A percentile compares a stretch with the other conserved stretches of the same genome.
These are phyloP conservation scores for Wallacemonas sp. DNA, from an alignment of 208 protist species.

Conservation along the genomic window DNA sequence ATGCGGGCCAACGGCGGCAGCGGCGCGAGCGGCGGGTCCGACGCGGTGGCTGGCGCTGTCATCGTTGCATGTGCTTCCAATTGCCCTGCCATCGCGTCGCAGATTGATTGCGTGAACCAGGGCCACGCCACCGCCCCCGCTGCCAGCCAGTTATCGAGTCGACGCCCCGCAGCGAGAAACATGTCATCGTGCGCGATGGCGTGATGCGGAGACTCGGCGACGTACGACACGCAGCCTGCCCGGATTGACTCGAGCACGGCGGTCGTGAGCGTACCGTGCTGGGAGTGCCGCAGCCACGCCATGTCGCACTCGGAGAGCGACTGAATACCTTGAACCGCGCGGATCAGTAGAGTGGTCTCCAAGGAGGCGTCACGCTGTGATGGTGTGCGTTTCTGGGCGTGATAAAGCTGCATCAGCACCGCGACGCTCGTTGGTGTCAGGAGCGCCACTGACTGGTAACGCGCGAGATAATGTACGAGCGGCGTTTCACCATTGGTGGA, in stretches of 20 bases:
- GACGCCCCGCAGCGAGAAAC: slow-evolving; percentile 29
- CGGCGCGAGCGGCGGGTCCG: not conserved
- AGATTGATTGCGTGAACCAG: not conserved
- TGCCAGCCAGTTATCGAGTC: slow-evolving; percentile 12
- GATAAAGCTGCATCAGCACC: not conserved
- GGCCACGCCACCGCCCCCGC: not conserved
- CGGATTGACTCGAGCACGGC: no score
- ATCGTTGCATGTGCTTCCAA: slow-evolving; percentile 12
- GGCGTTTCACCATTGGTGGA: no score
- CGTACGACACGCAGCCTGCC: slow-evolving; percentile 30
- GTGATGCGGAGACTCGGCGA: slow-evolving; percentile 18
- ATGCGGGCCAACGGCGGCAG: not conserved
- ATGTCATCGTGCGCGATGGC: slow-evolving; percentile 28
- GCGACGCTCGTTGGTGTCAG: not conserved
- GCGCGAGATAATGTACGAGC: slow-evolving; percentile 1
- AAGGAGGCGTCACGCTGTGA: no score
- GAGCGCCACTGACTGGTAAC: not conserved
- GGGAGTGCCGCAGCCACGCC: not conserved
- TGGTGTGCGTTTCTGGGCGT: not conserved
- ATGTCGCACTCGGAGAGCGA: not conserved
- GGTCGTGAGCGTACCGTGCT: no score
- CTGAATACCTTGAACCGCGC: not conserved
- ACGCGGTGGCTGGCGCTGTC: not conserved
- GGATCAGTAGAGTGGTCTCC: no score
- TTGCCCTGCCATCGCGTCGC: not conserved